Percentiles rank a stretch among this genome's conserved stretches.
phyloP scores from a whole-genome alignment of 202 grass and related monocot genomes.

The Zizania palustris region DNA sequence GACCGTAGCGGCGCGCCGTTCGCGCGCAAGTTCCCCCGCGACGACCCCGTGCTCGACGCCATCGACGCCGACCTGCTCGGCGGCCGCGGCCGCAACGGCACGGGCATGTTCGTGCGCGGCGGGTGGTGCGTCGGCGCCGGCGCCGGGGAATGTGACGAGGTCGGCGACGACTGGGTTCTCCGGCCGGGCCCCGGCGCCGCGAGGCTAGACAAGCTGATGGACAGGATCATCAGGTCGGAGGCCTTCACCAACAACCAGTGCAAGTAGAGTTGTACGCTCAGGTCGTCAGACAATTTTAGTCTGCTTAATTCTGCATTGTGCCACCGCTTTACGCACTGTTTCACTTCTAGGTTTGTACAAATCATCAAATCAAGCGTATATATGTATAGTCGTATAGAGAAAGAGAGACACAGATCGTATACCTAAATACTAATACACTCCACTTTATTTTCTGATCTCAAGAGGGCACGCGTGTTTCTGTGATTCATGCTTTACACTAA shows the following conservation, averaged over 20 bases:
- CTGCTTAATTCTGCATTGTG: too few relatives aligned
- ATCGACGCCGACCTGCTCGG: conserved; percentile 71
- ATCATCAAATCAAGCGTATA: conserved; percentile 7
- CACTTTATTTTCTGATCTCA: too few relatives aligned
- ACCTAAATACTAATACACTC: too few relatives aligned
- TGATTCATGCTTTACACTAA: too few relatives aligned
- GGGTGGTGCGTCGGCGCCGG: conserved; percentile 63
- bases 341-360: conserved; percentile 21
- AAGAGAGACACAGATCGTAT: too few relatives aligned
- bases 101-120: conserved; percentile 55
- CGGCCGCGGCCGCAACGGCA: conserved; percentile 23
- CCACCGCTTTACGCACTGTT: too few relatives aligned
- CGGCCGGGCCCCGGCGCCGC: conserved; percentile 53
- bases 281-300: too few relatives aligned
- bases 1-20: conserved; percentile 73
- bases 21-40: conserved; percentile 70
- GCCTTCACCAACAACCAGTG: conserved; percentile 68
- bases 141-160: conserved; percentile 26
- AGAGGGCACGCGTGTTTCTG: too few relatives aligned
- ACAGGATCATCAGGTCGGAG: conserved; percentile 64
- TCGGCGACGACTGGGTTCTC: conserved; percentile 53
- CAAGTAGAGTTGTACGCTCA: conserved; percentile 45
- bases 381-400: neutral
- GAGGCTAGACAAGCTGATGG: conserved; percentile 58
- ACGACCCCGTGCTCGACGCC: conserved; percentile 61